phyloP scores from a whole-genome alignment of 495 filamentous ascomycete genomes.

The Daldinia childiae region DNA sequence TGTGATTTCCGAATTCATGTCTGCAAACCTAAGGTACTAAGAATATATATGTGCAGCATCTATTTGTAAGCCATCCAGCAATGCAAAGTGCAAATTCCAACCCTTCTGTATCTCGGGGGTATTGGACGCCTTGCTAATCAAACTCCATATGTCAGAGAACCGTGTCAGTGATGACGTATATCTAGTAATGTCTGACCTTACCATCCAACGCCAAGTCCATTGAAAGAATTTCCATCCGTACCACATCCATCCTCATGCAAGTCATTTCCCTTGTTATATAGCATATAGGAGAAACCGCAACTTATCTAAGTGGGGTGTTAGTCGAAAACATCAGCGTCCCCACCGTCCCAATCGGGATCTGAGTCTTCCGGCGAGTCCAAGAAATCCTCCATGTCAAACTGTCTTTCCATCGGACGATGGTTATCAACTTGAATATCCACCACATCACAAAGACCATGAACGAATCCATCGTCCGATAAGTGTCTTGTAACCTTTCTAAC shows the following conservation, averaged over 20 bases:
- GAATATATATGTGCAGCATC: constrained; percentile 1
- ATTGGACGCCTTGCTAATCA: constrained; percentile 4
- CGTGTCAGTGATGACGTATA: constrained; percentile 14
- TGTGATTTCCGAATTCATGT: not conserved
- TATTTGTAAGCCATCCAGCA: not conserved
- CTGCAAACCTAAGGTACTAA: not conserved
- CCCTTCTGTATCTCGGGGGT: not conserved
- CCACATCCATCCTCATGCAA: constrained; percentile 4
- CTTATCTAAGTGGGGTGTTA: not conserved
- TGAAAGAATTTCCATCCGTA: not conserved
- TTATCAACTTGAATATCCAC: constrained; percentile 88
- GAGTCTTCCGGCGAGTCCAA: constrained; percentile 73
- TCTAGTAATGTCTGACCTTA: constrained; percentile 4
- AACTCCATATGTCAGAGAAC: not conserved
- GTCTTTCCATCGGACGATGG: constrained; percentile 76
- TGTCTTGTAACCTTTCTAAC: constrained; percentile 18
- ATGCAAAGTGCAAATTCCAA: not conserved
- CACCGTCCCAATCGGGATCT: constrained; percentile 80
- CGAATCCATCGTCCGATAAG: constrained; percentile 42
- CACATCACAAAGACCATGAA: constrained; percentile 81
- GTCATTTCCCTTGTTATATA: not conserved
- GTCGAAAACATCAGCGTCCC: constrained; percentile 49
- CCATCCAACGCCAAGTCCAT: constrained; percentile 6
- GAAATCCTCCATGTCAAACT: constrained; percentile 81
- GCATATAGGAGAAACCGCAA: not conserved